A percentile compares a stretch with the other conserved stretches of the same genome.
phyloP scores from a whole-genome alignment of 2,329 filamentous ascomycete species.

The Harringtonia aguacate region DNA sequence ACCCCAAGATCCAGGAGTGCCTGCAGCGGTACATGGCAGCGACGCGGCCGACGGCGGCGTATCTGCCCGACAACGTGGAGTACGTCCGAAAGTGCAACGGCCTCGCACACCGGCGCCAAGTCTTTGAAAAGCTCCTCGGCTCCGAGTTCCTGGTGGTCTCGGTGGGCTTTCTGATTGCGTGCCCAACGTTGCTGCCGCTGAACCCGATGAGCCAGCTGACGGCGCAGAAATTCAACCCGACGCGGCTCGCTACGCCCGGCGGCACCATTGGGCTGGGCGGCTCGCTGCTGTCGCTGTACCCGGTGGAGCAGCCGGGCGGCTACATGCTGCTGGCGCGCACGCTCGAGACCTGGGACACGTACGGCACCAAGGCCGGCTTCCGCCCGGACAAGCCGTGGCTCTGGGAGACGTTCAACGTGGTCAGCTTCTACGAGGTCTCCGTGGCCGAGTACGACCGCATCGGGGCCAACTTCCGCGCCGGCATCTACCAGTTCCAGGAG shows the following conservation, averaged over 20 bases:
- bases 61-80: constrained; percentile 32
- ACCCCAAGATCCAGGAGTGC: constrained; percentile 25
- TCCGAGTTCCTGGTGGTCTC: constrained; percentile 12
- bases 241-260: constrained; percentile 22
- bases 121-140: not conserved
- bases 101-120: constrained; percentile 6
- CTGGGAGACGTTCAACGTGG: constrained; percentile 23
- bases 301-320: constrained; percentile 25
- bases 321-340: constrained; percentile 18
- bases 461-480: constrained; percentile 31
- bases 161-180: constrained; percentile 21
- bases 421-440: constrained; percentile 23
- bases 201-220: constrained; percentile 15
- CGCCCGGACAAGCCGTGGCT: constrained; percentile 21
- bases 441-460: constrained; percentile 19
- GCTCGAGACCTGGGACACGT: not conserved
- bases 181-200: constrained; percentile 8
- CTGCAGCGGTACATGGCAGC: constrained; percentile 45
- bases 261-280: constrained; percentile 27
- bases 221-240: constrained; percentile 22
- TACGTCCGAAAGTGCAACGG: constrained; percentile 26
- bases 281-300: constrained; percentile 23
- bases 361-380: constrained; percentile 4
- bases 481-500: constrained; percentile 39
- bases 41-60: constrained; percentile 43